Evolutionary conservation across 306 rosid genomes (phyloP).

Genomic region (Bauhinia variegata): DNA sequence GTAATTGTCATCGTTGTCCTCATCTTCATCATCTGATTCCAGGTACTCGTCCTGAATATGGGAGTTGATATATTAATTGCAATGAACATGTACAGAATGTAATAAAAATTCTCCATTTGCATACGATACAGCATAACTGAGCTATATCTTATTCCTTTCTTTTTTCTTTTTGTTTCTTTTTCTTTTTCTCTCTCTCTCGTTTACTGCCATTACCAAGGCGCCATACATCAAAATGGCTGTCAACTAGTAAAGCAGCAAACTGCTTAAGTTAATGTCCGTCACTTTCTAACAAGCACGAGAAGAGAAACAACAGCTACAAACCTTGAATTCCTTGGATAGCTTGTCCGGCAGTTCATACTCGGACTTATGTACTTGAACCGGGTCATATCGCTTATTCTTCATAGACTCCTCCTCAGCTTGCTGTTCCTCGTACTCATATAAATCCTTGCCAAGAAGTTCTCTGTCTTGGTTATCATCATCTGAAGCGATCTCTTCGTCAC

Average conservation of each 20-base stretch:
- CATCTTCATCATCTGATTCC: constrained; percentile 74
- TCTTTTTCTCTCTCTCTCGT: too few relatives aligned
- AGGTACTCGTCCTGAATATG: constrained; percentile 75
- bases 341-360: constrained; percentile 64
- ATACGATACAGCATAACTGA: neutral
- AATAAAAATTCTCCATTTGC: too few relatives aligned
- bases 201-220: too few relatives aligned
- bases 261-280: neutral
- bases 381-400: constrained; percentile 84
- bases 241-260: neutral
- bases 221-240: too few relatives aligned
- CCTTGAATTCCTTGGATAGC: constrained; percentile 67
- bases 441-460: constrained; percentile 42
- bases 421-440: constrained; percentile 80
- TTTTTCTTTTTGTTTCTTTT: too few relatives aligned
- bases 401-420: constrained; percentile 78
- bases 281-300: neutral
- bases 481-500: constrained; percentile 44
- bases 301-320: neutral
- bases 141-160: too few relatives aligned
- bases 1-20: constrained; percentile 26
- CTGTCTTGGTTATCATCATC: too few relatives aligned
- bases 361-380: constrained; percentile 56
- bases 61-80: constrained; percentile 4
- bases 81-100: neutral